phyloP scores from a whole-genome alignment of 2,329 filamentous ascomycete genomes.

The Neonectria neomacrospora region DNA sequence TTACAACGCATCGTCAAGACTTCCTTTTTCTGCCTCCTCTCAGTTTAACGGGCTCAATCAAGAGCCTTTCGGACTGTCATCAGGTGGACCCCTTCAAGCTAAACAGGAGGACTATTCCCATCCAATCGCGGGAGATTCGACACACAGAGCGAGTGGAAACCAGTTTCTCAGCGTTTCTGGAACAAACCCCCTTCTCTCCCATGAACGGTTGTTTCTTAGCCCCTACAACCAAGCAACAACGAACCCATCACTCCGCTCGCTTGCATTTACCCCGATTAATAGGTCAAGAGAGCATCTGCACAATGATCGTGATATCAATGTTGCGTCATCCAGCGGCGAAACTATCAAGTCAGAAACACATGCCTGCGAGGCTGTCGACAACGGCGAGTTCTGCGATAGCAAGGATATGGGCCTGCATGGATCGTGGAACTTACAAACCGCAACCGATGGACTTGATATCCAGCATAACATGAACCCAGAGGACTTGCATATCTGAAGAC shows the following conservation, averaged over 20 bases:
- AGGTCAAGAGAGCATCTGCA: slow-evolving; percentile 36
- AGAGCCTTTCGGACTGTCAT: slow-evolving; percentile 44
- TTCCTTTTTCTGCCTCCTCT: slow-evolving; percentile 41
- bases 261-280: slow-evolving; percentile 48
- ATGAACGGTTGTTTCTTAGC: slow-evolving; percentile 46
- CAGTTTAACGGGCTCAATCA: slow-evolving; percentile 41
- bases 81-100: slow-evolving; percentile 38
- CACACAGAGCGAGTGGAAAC: slow-evolving; percentile 33
- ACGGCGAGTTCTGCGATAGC: slow-evolving; percentile 29
- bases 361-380: slow-evolving; percentile 41
- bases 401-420: slow-evolving; percentile 42
- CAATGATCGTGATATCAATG: slow-evolving; percentile 29
- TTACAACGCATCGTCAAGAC: slow-evolving; percentile 45
- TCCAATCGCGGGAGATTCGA: slow-evolving; percentile 32
- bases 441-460: slow-evolving; percentile 38
- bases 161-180: slow-evolving; percentile 46
- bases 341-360: slow-evolving; percentile 44
- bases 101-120: slow-evolving; percentile 45
- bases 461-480: slow-evolving; percentile 40
- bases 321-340: slow-evolving; percentile 14
- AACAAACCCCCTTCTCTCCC: slow-evolving; percentile 49
- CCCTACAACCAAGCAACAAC: slow-evolving; percentile 41
- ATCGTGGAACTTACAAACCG: slow-evolving; percentile 41
- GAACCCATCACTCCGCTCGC: slow-evolving; percentile 37
- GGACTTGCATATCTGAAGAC: slow-evolving; percentile 40